Evolutionary conservation across 768 basidiomycete species (phyloP).

Genomic region (Neoboletus brunneissimus): DNA sequence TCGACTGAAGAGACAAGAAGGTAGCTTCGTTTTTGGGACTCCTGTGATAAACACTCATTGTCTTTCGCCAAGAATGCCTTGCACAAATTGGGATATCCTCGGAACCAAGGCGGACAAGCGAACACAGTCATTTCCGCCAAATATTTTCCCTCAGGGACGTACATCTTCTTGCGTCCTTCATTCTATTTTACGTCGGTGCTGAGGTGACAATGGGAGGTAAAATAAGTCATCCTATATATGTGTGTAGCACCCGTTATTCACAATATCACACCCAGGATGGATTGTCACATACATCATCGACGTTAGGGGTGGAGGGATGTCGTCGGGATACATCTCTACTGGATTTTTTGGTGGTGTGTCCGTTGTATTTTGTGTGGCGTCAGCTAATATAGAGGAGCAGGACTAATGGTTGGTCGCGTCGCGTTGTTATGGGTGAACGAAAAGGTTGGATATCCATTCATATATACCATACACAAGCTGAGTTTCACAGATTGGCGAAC

Average conservation of each 20-base stretch:
- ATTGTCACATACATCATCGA: conserved; percentile 58
- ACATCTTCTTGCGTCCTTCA: conserved; percentile 46
- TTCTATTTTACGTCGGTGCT: conserved; percentile 47
- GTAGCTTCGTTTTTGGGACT: conserved; percentile 30
- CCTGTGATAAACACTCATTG: neutral
- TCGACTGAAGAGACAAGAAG: conserved; percentile 63
- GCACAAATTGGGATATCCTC: conserved; percentile 34
- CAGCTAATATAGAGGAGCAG: conserved; percentile 5
- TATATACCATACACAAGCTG: neutral
- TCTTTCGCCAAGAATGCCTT: conserved; percentile 34
- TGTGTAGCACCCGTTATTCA: neutral
- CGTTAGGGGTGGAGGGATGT: conserved; percentile 41
- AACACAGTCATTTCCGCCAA: conserved; percentile 44
- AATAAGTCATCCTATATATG: neutral
- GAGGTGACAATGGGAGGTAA: conserved; percentile 51
- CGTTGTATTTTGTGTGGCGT: neutral
- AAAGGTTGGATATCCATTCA: conserved; percentile 14
- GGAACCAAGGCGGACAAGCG: conserved; percentile 19
- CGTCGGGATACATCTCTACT: conserved; percentile 47
- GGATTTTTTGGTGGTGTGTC: conserved; percentile 34
- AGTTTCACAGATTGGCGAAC: conserved; percentile 31
- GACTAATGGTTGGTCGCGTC: conserved; percentile 31
- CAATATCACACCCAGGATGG: conserved; percentile 45
- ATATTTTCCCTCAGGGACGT: conserved; percentile 42
- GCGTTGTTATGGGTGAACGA: conserved; percentile 29